Evolutionary conservation across 2,329 filamentous ascomycete species (phyloP).

Genomic region (Penicillium sp.): DNA sequence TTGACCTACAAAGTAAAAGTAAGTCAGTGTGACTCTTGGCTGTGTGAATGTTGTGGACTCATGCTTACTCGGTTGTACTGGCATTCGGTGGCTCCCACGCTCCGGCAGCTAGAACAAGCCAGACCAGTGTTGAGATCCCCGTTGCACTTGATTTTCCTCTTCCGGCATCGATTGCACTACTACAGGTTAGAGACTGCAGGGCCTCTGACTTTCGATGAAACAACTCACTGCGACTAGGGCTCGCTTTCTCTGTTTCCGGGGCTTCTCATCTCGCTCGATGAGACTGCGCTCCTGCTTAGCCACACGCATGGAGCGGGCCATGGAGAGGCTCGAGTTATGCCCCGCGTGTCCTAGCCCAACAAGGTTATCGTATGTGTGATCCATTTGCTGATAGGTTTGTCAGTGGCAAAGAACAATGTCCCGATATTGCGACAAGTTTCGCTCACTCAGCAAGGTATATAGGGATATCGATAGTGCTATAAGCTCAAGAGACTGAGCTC

Average conservation of each 20-base stretch:
- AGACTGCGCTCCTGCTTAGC: conserved; percentile 29
- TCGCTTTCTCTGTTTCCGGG: conserved; percentile 47
- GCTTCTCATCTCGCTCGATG: conserved; percentile 39
- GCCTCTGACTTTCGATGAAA: background rate
- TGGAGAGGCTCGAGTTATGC: conserved; percentile 24
- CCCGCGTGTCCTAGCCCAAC: conserved; percentile 16
- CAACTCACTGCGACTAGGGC: conserved; percentile 53
- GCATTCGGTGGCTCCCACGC: conserved; percentile 64
- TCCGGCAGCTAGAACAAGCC: conserved; percentile 80
- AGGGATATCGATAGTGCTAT: conserved; percentile 8
- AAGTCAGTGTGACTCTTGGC: background rate
- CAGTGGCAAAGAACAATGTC: background rate
- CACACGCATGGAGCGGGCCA: conserved; percentile 28
- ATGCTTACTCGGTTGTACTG: conserved; percentile 71
- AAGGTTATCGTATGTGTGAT: conserved; percentile 4
- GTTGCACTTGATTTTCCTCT: conserved; percentile 92
- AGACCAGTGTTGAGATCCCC: conserved; percentile 75
- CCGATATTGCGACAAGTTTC: background rate
- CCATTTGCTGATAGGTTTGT: conserved; percentile 6
- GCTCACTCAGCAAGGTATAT: background rate
- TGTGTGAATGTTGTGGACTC: background rate
- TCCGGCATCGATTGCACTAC: conserved; percentile 84
- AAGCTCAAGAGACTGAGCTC: conserved; percentile 1
- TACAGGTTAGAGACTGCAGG: conserved; percentile 5
- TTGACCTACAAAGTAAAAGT: conserved; percentile 29